phyloP scores from a whole-genome alignment of 345 rosid genomes.

The Excoecaria agallocha region DNA sequence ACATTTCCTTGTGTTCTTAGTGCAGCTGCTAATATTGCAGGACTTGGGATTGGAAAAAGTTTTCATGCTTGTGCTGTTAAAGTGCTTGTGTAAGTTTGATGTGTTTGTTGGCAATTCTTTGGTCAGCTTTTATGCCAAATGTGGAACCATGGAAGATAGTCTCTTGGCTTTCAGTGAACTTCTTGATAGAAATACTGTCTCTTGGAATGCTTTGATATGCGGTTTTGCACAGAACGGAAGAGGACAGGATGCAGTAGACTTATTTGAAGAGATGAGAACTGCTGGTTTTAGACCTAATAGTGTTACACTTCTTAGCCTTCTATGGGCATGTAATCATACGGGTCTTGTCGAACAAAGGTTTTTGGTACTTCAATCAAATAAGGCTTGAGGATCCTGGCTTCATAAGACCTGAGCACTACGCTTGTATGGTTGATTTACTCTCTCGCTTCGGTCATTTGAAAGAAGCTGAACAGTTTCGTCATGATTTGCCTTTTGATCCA shows the following conservation, averaged over 20 bases:
- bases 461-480: conserved; percentile 55
- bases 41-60: too few species aligned
- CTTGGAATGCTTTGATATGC: conserved; percentile 79
- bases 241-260: conserved; percentile 60
- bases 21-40: too few species aligned
- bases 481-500: conserved; percentile 57
- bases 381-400: conserved; percentile 32
- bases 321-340: conserved; percentile 79
- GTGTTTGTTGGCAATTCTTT: too few species aligned
- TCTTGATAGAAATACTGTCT: conserved; percentile 39
- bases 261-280: conserved; percentile 47
- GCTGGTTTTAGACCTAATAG: conserved; percentile 50
- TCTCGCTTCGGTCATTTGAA: conserved; percentile 62
- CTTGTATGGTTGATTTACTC: conserved; percentile 78
- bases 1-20: too few species aligned
- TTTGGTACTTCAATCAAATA: conserved; percentile 51
- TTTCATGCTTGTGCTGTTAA: too few species aligned
- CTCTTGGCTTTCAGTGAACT: conserved; percentile 49
- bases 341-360: conserved; percentile 66
- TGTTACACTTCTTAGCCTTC: conserved; percentile 62
- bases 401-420: conserved; percentile 61
- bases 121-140: too few species aligned
- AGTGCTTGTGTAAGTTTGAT: too few species aligned
- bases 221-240: conserved; percentile 79
- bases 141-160: conserved; percentile 66